Base-by-base conservation (phyloP, 805 yeast genomes). In the Starmerella geochares region DNA sequence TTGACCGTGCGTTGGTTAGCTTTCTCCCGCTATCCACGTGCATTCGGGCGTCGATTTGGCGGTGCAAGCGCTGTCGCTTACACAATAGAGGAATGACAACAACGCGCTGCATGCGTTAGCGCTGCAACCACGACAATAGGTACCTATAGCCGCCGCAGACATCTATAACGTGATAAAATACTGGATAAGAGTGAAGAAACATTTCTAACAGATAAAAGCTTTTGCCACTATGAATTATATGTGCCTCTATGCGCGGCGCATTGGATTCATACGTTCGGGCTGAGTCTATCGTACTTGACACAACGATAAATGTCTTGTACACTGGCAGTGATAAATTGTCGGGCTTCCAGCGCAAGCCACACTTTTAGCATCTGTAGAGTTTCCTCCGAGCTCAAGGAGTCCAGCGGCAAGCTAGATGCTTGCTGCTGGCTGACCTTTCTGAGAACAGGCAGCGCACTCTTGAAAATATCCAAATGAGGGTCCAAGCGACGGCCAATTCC, bases 401-500 rank as follows among this genome's bases (percentile, higher is more conserved):
- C 54, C 6, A 13, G 7, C 47, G 79, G 64, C 52, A 78, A 72
- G 56, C 77, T 70, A 14, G 48, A 29, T 25, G 60, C 58, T 19
- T 83, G 90, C 57, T 77, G 76, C 45, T 80, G 71, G 47, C 59
- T 52, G 40, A 86, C 77, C 63, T 82, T 80, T 68, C 97, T 77
- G 61, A 83, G 72, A 48, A 87, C 83, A 1, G 96, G 96, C 55
- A 87, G 69, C 3, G 96, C 79, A 65, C 94, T 84, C 75, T 94
- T 94, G 75, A 92, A 90, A 46, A 92, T 74, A 67, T 92, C 98
- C 60, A 92, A 72, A 38, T 86, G 80, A 1, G 97, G 96, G 65
- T 92, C 95, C 49, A 92, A 71, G 65, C 83, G 95, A 62, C 97
- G 74, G 19, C 98, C 97, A 48, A 92, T 83, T 10, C 99, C 99